phyloP scores from a whole-genome alignment of 352 stramenopile genomes.

The Blastocystis sp. region DNA sequence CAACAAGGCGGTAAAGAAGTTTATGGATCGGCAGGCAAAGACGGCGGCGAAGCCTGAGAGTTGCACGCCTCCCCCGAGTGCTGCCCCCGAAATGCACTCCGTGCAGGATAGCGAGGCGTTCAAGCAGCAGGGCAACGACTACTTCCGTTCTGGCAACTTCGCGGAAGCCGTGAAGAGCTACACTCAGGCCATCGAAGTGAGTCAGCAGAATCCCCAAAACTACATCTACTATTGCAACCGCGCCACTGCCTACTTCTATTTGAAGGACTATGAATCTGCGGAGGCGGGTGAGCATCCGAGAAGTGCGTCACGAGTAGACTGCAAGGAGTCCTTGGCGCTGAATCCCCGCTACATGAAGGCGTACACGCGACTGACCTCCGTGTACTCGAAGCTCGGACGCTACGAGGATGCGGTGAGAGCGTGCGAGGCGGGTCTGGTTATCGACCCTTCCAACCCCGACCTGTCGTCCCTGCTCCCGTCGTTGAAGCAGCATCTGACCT shows the following conservation, averaged over 20 bases:
- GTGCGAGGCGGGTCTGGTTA: slow-evolving; percentile 22
- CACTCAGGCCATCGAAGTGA: slow-evolving; percentile 25
- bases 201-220: slow-evolving; percentile 28
- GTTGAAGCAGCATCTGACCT: not conserved
- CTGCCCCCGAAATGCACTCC: not conserved
- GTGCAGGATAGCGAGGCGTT: slow-evolving; percentile 10
- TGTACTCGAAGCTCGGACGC: slow-evolving; percentile 1
- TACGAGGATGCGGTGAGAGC: not conserved
- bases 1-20: slow-evolving; percentile 46
- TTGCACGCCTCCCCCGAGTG: not conserved
- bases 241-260: slow-evolving; percentile 42
- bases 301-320: not conserved
- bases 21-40: slow-evolving; percentile 12
- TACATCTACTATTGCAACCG: slow-evolving; percentile 59
- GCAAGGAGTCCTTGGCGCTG: slow-evolving; percentile 27
- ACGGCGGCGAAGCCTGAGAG: not conserved
- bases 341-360: slow-evolving; percentile 50
- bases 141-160: slow-evolving; percentile 43
- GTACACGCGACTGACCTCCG: slow-evolving; percentile 1
- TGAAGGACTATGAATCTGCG: slow-evolving; percentile 45
- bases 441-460: slow-evolving; percentile 11
- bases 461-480: not conserved
- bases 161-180: slow-evolving; percentile 31
- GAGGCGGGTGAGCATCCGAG: not conserved
- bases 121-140: slow-evolving; percentile 58